A percentile compares a stretch with the other conserved stretches of the same genome.
These are phyloP conservation scores for Haplographium delicatum DNA, from an alignment of 495 filamentous ascomycete genomes.

Conservation along the genomic window DNA sequence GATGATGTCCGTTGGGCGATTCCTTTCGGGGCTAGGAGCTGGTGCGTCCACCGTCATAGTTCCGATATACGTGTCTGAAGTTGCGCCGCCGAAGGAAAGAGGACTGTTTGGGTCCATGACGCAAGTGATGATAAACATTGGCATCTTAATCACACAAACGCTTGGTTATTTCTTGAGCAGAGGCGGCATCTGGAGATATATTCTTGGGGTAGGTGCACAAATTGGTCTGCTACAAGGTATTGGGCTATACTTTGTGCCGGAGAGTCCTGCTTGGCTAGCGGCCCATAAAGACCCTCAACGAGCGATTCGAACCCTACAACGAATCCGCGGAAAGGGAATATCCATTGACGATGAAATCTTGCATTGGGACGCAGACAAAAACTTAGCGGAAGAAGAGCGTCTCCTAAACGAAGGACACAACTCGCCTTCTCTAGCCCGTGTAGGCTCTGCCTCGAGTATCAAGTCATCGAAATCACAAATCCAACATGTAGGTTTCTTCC, in stretches of 20 bases:
- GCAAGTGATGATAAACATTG: conserved; percentile 91
- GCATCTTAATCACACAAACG: conserved; percentile 77
- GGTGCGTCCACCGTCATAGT: conserved; percentile 89
- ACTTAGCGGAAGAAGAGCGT: conserved; percentile 39
- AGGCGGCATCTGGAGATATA: conserved; percentile 73
- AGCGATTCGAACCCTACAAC: conserved; percentile 64
- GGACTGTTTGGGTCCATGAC: conserved; percentile 90
- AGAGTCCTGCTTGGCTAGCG: conserved; percentile 83
- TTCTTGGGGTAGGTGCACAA: conserved; percentile 66
- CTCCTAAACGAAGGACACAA: conserved; percentile 31
- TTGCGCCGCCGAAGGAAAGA: conserved; percentile 70
- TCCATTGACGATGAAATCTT: conserved; percentile 72
- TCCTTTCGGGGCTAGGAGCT: conserved; percentile 77
- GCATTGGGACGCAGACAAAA: conserved; percentile 47
- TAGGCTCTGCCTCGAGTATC: conserved; percentile 40
- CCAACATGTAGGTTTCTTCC: conserved; percentile 58
- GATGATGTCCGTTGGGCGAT: conserved; percentile 63
- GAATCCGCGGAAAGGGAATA: conserved; percentile 62
- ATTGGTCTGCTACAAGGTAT: conserved; percentile 61
- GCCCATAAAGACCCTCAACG: conserved; percentile 53
- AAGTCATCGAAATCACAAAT: conserved; percentile 31
- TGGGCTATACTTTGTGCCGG: conserved; percentile 65
- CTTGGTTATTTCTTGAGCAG: conserved; percentile 83
- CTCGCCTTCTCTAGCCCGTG: conserved; percentile 9
- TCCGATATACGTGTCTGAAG: conserved; percentile 90